Conservation (phyloP, 1,284 basidiomycete genomes). For the Boletus austroedulis region DNA sequence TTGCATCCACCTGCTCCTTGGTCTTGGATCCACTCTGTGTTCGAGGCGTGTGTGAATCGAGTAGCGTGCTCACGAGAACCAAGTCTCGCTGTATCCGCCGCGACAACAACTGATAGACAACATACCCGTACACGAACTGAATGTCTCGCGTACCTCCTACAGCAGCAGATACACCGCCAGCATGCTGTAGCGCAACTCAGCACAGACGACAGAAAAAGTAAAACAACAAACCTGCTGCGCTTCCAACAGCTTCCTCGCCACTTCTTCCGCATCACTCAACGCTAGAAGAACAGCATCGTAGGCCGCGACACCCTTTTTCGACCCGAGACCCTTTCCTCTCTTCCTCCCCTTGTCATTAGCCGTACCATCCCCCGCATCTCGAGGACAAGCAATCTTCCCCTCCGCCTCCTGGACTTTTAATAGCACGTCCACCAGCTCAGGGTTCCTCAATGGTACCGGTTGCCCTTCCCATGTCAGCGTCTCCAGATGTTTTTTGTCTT, state of each 20-base stretch:
- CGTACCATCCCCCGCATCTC: conserved; percentile 26
- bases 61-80: conserved; percentile 69
- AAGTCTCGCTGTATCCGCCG: conserved; percentile 86
- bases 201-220: neutral
- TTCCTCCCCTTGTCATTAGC: conserved; percentile 31
- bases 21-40: conserved; percentile 37
- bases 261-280: conserved; percentile 84
- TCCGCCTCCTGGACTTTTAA: conserved; percentile 82
- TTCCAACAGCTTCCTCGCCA: conserved; percentile 75
- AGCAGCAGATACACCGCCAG: conserved; percentile 20
- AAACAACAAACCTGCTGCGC: conserved; percentile 64
- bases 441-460: conserved; percentile 82
- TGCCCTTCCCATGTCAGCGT: conserved; percentile 80
- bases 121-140: conserved; percentile 81
- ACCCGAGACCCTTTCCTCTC: conserved; percentile 47
- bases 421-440: conserved; percentile 88
- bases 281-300: conserved; percentile 83
- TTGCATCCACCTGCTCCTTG: conserved; percentile 56
- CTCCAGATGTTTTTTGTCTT: conserved; percentile 53
- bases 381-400: conserved; percentile 43
- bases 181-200: conserved; percentile 22
- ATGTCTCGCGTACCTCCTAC: conserved; percentile 62
- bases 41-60: conserved; percentile 41
- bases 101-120: conserved; percentile 82
- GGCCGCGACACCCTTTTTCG: conserved; percentile 72